These are phyloP conservation scores for Aspergillus taichungensis DNA, from an alignment of 495 filamentous ascomycete species.

Conservation along the genomic window DNA sequence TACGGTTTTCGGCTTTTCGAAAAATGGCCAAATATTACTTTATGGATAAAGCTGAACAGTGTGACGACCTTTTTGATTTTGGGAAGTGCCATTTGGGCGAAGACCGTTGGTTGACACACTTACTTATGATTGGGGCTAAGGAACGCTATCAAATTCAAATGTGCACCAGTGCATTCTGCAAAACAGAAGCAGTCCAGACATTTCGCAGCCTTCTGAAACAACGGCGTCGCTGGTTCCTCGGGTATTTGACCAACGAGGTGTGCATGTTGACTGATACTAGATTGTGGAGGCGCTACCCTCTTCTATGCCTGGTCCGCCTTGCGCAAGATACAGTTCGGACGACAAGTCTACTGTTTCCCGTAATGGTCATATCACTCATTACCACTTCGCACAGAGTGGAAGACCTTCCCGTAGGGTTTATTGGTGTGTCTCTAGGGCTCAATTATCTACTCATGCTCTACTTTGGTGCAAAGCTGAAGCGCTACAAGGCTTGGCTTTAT, in stretches of 20 bases:
- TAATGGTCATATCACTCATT: conserved; percentile 81
- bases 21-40: conserved; percentile 99
- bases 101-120: conserved; percentile 94
- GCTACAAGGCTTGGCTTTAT: conserved; percentile 91
- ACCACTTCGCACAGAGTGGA: conserved; percentile 70
- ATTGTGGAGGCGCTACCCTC: conserved; percentile 84
- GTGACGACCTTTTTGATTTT: conserved; percentile 93
- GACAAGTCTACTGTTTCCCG: conserved; percentile 90
- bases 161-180: conserved; percentile 96
- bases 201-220: conserved; percentile 86
- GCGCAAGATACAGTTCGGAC: conserved; percentile 97
- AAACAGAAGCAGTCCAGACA: conserved; percentile 92
- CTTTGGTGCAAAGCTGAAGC: conserved; percentile 76
- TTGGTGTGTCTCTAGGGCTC: conserved; percentile 86
- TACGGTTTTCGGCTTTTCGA: conserved; percentile 93
- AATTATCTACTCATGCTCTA: conserved; percentile 98
- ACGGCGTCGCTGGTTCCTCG: conserved; percentile 91
- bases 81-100: conserved; percentile 94
- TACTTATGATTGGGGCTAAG: conserved; percentile 97
- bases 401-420: conserved; percentile 87
- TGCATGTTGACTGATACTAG: conserved; percentile 96
- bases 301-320: conserved; percentile 82
- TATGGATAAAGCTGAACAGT: conserved; percentile 92
- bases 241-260: conserved; percentile 96
- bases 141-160: conserved; percentile 93